phyloP scores from a whole-genome alignment of 352 stramenopile genomes.

The Pythium aphanidermatum region DNA sequence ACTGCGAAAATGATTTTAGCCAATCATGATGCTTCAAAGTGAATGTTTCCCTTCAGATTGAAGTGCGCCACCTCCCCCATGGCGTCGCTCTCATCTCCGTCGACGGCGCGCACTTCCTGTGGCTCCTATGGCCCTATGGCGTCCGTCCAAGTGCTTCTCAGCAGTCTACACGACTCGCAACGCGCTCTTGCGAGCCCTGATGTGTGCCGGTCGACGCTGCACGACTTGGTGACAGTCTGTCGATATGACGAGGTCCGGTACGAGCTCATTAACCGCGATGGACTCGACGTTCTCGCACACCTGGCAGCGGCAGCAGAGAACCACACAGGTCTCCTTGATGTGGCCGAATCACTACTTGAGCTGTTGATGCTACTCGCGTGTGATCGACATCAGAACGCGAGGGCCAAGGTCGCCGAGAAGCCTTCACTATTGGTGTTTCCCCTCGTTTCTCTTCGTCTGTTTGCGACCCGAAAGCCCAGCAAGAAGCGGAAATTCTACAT shows the following conservation, averaged over 20 bases:
- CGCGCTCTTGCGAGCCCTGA: conserved; percentile 10
- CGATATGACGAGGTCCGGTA: conserved; percentile 28
- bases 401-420: conserved; percentile 1
- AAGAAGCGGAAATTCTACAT: conserved; percentile 34
- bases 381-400: conserved; percentile 14
- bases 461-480: conserved; percentile 11
- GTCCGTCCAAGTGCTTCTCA: conserved; percentile 35
- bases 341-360: conserved; percentile 37
- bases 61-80: too few relatives aligned
- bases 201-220: conserved; percentile 18
- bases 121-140: conserved; percentile 21
- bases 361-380: conserved; percentile 29
- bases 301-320: conserved; percentile 21
- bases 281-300: conserved; percentile 19
- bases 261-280: conserved; percentile 22
- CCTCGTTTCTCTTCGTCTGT: conserved; percentile 12
- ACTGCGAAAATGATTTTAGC: background rate
- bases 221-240: conserved; percentile 34
- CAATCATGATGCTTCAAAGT: background rate
- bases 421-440: conserved; percentile 23
- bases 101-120: too few relatives aligned
- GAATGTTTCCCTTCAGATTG: too few relatives aligned
- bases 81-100: too few relatives aligned
- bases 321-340: conserved; percentile 6
- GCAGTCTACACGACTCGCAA: conserved; percentile 27